Conservation (phyloP, 805 yeast species). For the Starmera pachycereana region DNA sequence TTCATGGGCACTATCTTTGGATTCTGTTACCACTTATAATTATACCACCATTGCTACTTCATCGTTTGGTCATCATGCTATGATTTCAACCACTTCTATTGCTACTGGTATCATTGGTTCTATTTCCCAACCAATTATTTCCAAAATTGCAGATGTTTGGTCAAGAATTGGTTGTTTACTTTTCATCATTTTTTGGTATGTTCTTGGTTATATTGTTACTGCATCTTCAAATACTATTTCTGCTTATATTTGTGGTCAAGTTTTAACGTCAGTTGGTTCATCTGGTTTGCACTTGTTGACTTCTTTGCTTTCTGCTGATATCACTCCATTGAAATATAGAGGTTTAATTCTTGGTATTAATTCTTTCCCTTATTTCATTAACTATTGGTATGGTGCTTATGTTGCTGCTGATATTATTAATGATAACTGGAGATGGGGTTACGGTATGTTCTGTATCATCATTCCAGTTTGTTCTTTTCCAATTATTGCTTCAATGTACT, state of each 20-base stretch:
- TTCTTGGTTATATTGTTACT: conserved; percentile 26
- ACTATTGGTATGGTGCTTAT: conserved; percentile 33
- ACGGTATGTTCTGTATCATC: conserved; percentile 38
- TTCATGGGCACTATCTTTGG: conserved; percentile 22
- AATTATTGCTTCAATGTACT: conserved; percentile 22
- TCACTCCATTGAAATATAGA: conserved; percentile 29
- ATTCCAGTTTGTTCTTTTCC: conserved; percentile 31
- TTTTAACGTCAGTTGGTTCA: conserved; percentile 26
- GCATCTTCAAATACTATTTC: conserved; percentile 26
- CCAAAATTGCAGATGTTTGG: conserved; percentile 29
- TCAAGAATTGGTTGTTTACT: conserved; percentile 30
- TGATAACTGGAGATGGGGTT: conserved; percentile 43
- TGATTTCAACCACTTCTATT: conserved; percentile 28
- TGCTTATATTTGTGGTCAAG: conserved; percentile 26
- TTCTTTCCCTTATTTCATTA: conserved; percentile 30
- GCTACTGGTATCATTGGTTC: conserved; percentile 30
- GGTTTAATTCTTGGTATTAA: conserved; percentile 26
- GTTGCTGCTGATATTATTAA: conserved; percentile 23
- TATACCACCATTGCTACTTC: conserved; percentile 31
- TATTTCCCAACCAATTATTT: conserved; percentile 28
- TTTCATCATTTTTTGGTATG: conserved; percentile 21
- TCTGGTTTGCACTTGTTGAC: conserved; percentile 27
- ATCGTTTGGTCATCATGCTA: conserved; percentile 27
- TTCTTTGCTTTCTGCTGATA: conserved; percentile 25
- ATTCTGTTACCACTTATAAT: conserved; percentile 22